Conservation (phyloP, 2,329 filamentous ascomycete species). For the Fusarium aywerte region DNA sequence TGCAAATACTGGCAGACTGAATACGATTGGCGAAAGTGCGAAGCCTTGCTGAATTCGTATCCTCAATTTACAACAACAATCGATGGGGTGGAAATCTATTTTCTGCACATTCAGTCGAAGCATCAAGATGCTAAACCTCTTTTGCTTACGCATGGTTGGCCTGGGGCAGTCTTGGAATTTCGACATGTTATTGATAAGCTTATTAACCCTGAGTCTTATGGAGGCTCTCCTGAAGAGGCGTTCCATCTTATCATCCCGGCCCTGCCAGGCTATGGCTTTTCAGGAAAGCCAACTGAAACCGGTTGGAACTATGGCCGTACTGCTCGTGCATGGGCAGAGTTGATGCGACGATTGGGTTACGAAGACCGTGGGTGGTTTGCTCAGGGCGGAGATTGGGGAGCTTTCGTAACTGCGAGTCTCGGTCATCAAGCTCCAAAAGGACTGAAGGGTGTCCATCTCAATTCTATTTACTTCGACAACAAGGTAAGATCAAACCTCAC, state of each 20-base stretch:
- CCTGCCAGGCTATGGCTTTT: slow-evolving; percentile 18
- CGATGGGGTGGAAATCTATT: slow-evolving; percentile 11
- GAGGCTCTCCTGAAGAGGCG: not conserved
- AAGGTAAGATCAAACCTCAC: not conserved
- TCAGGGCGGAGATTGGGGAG: slow-evolving; percentile 27
- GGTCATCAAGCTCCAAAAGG: slow-evolving; percentile 15
- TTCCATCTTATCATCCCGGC: slow-evolving; percentile 20
- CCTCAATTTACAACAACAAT: slow-evolving; percentile 12
- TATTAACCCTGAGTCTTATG: not conserved
- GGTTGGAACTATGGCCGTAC: slow-evolving; percentile 10
- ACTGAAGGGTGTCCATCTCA: slow-evolving; percentile 18
- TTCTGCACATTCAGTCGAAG: slow-evolving; percentile 12
- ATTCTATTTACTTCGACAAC: slow-evolving; percentile 17
- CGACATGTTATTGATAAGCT: slow-evolving; percentile 7
- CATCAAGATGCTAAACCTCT: slow-evolving; percentile 2
- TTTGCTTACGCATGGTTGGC: slow-evolving; percentile 21
- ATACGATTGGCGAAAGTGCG: slow-evolving; percentile 16
- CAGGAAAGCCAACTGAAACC: slow-evolving; percentile 10
- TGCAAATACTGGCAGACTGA: slow-evolving; percentile 11
- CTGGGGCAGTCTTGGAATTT: slow-evolving; percentile 17
- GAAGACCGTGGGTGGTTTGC: slow-evolving; percentile 1
- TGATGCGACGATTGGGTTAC: slow-evolving; percentile 10
- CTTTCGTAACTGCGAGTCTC: not conserved
- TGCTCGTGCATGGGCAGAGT: slow-evolving; percentile 10
- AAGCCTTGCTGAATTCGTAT: slow-evolving; percentile 8